Percentiles rank a stretch among this genome's conserved stretches.
Conservation (phyloP, 192 early-diverging fungal species). For the Backusella mclennaniae region DNA sequence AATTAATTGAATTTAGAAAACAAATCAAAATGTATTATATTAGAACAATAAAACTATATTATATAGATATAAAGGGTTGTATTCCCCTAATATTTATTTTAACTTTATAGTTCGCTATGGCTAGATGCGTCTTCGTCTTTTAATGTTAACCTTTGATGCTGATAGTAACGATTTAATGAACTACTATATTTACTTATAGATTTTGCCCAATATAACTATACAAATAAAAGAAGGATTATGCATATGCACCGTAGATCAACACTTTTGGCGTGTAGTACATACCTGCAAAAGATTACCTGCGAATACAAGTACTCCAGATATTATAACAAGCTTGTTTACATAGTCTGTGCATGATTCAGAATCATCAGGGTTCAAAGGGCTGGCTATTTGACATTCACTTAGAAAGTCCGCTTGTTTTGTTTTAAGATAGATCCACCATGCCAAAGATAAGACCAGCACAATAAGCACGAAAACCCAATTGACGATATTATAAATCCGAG, state of each 20-base stretch:
- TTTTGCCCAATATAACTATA: not conserved
- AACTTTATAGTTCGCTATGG: not conserved
- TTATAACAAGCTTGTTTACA: not conserved
- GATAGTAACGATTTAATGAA: not conserved
- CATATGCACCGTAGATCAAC: not conserved
- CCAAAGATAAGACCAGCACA: not conserved
- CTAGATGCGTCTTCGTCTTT: not conserved
- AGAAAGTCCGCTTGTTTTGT: not conserved
- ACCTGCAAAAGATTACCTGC: not conserved
- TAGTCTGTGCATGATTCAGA: not conserved
- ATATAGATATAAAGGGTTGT: not conserved
- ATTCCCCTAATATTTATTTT: not conserved
- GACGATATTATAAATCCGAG: not conserved
- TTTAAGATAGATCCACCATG: slow-evolving; percentile 6
- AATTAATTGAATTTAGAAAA: slow-evolving; percentile 16
- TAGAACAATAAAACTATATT: not conserved
- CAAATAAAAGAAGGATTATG: not conserved
- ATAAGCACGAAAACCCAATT: not conserved
- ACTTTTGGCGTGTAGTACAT: not conserved
- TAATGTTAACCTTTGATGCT: not conserved
- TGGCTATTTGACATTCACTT: not conserved
- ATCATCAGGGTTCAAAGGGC: not conserved
- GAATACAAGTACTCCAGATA: not conserved
- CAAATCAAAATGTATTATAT: slow-evolving; percentile 1
- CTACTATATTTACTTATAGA: not conserved